Evolutionary conservation across 495 filamentous ascomycete species (phyloP).

Genomic region (Echria macrotheca): DNA sequence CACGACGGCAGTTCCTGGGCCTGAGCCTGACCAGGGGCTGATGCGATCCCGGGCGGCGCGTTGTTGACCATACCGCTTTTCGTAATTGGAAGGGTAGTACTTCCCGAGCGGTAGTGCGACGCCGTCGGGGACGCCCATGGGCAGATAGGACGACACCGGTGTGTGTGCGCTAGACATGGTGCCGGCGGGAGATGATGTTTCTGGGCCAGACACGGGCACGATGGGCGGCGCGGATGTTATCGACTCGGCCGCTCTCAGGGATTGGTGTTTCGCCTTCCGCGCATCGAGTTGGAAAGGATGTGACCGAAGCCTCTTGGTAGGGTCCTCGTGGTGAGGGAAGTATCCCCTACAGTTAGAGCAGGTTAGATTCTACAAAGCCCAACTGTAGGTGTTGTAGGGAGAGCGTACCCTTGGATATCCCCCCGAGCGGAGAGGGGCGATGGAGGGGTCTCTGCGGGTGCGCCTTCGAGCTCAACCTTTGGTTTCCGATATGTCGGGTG

Average conservation of each 20-base stretch:
- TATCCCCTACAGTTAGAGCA: conserved; percentile 34
- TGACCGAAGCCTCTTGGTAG: conserved; percentile 29
- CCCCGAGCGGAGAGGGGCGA: conserved; percentile 45
- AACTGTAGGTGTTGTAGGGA: neutral
- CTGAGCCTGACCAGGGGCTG: no score
- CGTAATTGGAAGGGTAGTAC: conserved; percentile 51
- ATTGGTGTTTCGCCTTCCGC: conserved; percentile 29
- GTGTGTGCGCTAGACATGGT: conserved; percentile 22
- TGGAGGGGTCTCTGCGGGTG: conserved; percentile 34
- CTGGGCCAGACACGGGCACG: conserved; percentile 8
- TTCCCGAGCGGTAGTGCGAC: conserved; percentile 44
- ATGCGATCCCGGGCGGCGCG: conserved; percentile 13
- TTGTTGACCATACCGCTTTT: conserved; percentile 22
- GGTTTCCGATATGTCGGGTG: conserved; percentile 27
- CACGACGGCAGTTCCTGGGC: no score
- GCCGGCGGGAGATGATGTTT: conserved; percentile 2
- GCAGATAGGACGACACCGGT: conserved; percentile 39
- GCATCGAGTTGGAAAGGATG: conserved; percentile 38
- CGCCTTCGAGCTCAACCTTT: conserved; percentile 18
- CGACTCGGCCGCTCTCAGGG: conserved; percentile 27
- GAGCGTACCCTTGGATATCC: conserved; percentile 45
- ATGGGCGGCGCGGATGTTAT: neutral
- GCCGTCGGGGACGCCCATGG: conserved; percentile 30
- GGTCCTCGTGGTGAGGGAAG: conserved; percentile 48
- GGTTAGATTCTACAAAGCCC: neutral